Evolutionary conservation across 169 alveolate species (phyloP).

Genomic region (Cystoisospora suis): DNA sequence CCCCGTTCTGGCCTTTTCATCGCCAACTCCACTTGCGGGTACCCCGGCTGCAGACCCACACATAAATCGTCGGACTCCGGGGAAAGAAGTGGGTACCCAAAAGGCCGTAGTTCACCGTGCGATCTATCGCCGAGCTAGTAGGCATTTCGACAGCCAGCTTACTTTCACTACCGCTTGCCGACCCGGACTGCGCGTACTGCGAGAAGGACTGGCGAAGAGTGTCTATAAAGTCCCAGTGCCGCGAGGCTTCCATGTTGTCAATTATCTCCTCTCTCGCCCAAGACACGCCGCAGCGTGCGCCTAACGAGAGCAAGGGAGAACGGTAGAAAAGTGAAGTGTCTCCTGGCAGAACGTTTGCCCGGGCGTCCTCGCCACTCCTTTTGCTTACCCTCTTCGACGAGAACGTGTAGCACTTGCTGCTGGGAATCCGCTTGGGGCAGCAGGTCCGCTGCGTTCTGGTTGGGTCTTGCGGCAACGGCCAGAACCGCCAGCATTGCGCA

Average conservation of each 20-base stretch:
- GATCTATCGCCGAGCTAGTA: too few relatives aligned
- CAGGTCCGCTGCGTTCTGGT: neutral
- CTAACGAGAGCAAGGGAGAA: neutral
- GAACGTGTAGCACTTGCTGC: neutral
- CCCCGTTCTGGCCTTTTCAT: too few relatives aligned
- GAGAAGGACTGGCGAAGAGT: slow-evolving; percentile 8
- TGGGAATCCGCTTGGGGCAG: neutral
- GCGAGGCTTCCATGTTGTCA: neutral
- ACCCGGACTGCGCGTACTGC: too few relatives aligned
- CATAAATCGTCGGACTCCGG: too few relatives aligned
- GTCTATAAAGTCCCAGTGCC: neutral
- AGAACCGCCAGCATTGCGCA: slow-evolving; percentile 1
- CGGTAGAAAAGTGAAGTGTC: neutral
- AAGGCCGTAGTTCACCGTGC: too few relatives aligned
- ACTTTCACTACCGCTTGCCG: too few relatives aligned
- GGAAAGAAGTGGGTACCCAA: too few relatives aligned
- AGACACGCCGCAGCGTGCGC: slow-evolving; percentile 33
- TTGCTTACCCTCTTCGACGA: slow-evolving; percentile 26
- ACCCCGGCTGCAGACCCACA: too few relatives aligned
- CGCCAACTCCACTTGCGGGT: too few relatives aligned
- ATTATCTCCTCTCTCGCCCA: slow-evolving; percentile 16
- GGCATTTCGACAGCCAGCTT: too few relatives aligned
- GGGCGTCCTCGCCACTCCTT: neutral
- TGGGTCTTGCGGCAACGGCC: neutral
- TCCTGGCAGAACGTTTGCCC: neutral